These are phyloP conservation scores for Artomyces pyxidatus DNA, from an alignment of 768 basidiomycete species.

Conservation along the genomic window DNA sequence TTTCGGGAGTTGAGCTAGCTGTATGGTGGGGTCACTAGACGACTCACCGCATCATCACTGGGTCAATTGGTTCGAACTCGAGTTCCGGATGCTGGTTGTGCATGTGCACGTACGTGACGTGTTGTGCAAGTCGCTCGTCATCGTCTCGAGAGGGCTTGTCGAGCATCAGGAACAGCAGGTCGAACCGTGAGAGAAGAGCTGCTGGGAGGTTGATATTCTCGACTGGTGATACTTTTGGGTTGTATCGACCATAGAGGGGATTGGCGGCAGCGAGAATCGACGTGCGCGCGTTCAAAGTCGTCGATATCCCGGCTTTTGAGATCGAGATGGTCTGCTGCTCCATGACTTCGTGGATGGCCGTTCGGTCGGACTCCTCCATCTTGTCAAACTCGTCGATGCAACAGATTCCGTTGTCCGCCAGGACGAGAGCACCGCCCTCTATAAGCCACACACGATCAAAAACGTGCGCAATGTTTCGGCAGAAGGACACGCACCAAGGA, in stretches of 20 bases:
- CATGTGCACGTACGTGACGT: conserved; percentile 99
- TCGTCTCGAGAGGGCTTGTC: conserved; percentile 94
- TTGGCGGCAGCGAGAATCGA: conserved; percentile 98
- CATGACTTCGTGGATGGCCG: conserved; percentile 99
- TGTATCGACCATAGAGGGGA: conserved; percentile 96
- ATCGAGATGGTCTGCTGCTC: conserved; percentile 99
- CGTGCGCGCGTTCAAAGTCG: conserved; percentile 94
- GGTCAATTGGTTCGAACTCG: conserved; percentile 78
- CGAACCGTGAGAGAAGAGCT: conserved; percentile 92
- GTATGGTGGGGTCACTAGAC: neutral
- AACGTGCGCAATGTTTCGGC: neutral
- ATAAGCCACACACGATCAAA: conserved; percentile 6
- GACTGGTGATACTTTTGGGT: conserved; percentile 93
- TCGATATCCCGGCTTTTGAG: conserved; percentile 98
- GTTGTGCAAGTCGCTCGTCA: conserved; percentile 92
- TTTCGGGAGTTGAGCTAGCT: conserved; percentile 6
- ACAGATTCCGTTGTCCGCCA: conserved; percentile 98
- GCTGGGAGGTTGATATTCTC: conserved; percentile 99
- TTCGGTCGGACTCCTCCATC: conserved; percentile 97
- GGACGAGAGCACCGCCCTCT: conserved; percentile 99
- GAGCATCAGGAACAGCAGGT: conserved; percentile 91
- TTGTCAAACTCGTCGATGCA: conserved; percentile 99
- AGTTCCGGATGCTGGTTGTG: conserved; percentile 82
- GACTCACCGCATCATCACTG: conserved; percentile 76
- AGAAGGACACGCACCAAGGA: conserved; percentile 61